Evolutionary conservation across 2,329 filamentous ascomycete genomes (phyloP).

Genomic region (Monosporascus sp.): DNA sequence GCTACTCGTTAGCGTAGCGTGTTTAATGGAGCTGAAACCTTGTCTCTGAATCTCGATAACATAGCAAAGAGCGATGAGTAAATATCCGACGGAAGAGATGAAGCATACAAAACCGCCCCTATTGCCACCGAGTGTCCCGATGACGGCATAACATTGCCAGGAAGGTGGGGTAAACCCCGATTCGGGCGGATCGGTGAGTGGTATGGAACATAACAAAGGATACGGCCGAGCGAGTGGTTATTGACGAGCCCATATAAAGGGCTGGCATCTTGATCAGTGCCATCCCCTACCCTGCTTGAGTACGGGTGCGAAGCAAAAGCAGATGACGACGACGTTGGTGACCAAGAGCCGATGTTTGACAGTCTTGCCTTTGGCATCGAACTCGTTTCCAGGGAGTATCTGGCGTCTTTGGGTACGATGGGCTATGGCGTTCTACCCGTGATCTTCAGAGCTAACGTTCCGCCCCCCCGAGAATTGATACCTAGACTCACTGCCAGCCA

Average conservation of each 20-base stretch:
- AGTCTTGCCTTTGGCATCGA: no score
- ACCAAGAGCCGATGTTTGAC: slow-evolving; percentile 38
- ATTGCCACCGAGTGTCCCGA: slow-evolving; percentile 44
- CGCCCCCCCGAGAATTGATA: no score
- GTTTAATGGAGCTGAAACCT: background rate
- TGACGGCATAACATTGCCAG: slow-evolving; percentile 37
- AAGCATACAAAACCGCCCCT: slow-evolving; percentile 26
- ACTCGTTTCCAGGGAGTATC: no score
- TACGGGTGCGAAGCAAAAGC: slow-evolving; percentile 26
- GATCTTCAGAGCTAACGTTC: no score
- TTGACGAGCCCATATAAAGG: slow-evolving; percentile 53
- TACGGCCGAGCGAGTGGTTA: slow-evolving; percentile 52
- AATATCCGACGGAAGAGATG: no score
- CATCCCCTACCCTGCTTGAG: background rate
- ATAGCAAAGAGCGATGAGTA: no score
- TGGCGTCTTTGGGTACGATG: no score
- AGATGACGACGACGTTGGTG: slow-evolving; percentile 38
- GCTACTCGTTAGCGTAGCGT: background rate
- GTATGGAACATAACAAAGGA: slow-evolving; percentile 55
- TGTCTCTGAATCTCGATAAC: no score
- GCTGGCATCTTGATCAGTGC: slow-evolving; percentile 21
- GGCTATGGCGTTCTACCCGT: no score
- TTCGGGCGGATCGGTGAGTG: slow-evolving; percentile 43
- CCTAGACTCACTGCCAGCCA: slow-evolving; percentile 35
- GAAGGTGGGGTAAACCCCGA: slow-evolving; percentile 36